phyloP scores from a whole-genome alignment of 2,329 filamentous ascomycete species.

The Xylariaceae sp. region DNA sequence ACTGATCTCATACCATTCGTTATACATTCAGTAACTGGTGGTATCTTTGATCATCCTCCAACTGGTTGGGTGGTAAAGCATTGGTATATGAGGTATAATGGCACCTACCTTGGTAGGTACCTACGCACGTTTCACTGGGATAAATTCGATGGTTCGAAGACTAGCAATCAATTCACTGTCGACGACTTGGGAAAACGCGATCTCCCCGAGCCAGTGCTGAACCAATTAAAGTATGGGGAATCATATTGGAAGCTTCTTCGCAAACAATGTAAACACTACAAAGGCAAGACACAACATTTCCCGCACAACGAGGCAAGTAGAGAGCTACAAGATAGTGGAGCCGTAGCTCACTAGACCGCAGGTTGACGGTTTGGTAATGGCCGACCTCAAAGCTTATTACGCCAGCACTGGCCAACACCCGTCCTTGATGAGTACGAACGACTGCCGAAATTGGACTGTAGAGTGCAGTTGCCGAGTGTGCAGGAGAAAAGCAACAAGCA shows the following conservation, averaged over 20 bases:
- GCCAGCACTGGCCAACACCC: too few species aligned
- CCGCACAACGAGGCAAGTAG: conserved; percentile 28
- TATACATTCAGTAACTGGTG: conserved; percentile 7
- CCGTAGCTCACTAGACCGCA: conserved; percentile 1
- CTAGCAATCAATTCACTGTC: background rate
- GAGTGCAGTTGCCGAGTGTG: conserved; percentile 21
- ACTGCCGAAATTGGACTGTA: conserved; percentile 18
- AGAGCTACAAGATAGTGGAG: background rate
- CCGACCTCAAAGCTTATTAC: conserved; percentile 17
- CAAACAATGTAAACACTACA: conserved; percentile 26
- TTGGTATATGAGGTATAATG: conserved; percentile 22
- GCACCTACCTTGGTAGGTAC: conserved; percentile 8
- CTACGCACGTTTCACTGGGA: background rate
- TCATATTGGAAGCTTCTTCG: conserved; percentile 20
- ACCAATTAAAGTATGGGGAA: conserved; percentile 14
- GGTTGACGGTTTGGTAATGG: conserved; percentile 30
- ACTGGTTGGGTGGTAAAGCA: background rate
- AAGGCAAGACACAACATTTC: conserved; percentile 20
- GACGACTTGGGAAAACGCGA: background rate
- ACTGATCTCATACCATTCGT: background rate
- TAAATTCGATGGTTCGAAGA: conserved; percentile 11
- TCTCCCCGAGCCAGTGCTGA: background rate
- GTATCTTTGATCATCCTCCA: conserved; percentile 2
- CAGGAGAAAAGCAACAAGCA: background rate
- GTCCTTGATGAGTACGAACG: background rate